These are phyloP conservation scores for Phytophthora colocasiae DNA, from an alignment of 352 stramenopile genomes.

Conservation along the genomic window DNA sequence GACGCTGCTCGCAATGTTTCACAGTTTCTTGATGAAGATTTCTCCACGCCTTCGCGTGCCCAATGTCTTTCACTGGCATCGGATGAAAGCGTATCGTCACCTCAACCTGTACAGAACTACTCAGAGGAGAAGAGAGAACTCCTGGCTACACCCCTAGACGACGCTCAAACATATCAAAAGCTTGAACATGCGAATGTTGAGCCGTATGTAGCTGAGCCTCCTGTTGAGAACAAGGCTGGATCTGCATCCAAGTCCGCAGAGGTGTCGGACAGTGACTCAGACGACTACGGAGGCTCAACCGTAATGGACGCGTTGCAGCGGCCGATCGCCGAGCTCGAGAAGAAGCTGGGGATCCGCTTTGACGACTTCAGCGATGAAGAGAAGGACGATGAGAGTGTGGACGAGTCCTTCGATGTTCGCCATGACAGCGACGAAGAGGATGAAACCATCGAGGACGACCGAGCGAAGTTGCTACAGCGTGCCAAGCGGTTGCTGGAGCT, in stretches of 20 bases:
- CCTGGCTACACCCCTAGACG: conserved; percentile 1
- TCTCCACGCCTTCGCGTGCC: conserved; percentile 1
- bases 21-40: conserved; percentile 1
- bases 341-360: conserved; percentile 72
- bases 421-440: conserved; percentile 53
- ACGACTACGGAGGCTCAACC: conserved; percentile 30
- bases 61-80: background rate
- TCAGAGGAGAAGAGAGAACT: background rate
- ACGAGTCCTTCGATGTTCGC: conserved; percentile 36
- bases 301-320: conserved; percentile 53
- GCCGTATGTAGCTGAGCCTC: background rate
- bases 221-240: background rate
- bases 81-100: conserved; percentile 4
- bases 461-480: conserved; percentile 49
- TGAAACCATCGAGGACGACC: conserved; percentile 62
- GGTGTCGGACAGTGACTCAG: conserved; percentile 24
- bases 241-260: background rate
- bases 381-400: conserved; percentile 49
- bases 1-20: conserved; percentile 10
- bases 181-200: conserved; percentile 1
- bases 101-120: background rate
- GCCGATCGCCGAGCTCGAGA: conserved; percentile 76
- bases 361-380: conserved; percentile 69
- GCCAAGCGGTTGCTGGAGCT: conserved; percentile 61
- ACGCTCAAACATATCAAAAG: background rate